Evolutionary conservation across 1,284 basidiomycete species (phyloP), one percentile per base, ranked within the genome.

Genomic region (Erythrobasidium hasegawianum): DNA sequence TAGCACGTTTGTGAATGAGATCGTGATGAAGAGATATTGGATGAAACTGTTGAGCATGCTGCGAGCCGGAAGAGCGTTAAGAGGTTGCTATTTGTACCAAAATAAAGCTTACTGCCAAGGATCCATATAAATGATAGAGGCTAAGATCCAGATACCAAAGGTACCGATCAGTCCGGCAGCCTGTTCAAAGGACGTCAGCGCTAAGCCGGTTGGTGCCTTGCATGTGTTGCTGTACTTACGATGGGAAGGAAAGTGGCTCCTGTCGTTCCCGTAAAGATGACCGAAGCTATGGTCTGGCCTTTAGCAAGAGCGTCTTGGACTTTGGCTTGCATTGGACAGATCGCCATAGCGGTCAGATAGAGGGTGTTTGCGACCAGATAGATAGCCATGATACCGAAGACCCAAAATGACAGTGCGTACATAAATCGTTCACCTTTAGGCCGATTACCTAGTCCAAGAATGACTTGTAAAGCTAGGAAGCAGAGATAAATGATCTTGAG

Each of bases 371-470:
- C 81, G 59, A 94, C 80, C 10, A 95, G 81, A 76, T 94, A 95
- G 43, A 66, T n/a, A 1, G 73, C 69, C 39, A 73, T 68, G 45
- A 78, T 68, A 59, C 77, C 79, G 67, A 79, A 80, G 43, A 81
- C 82, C 85, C 86, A 86, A 71, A 97, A 81, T 7, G 92, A 95
- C 27, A 87, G 72, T 0, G 87, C 81, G 75, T 97, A 97, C 9
- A 89, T 85, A 50, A 83, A 76, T 59, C 88, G 85, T 80, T 97
- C 95, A 69, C 92, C 94, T 77, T 97, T 97, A 1, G 95, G 95
- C 69, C 95, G 82, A 78, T 97, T 97, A 64, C 95, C 94, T 27
- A 97, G 80, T 2, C 93, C 94, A 18, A 97, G 82, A 41, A 97
- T 85, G 73, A 98, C 55, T 43, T 68, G 68, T 20, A 65, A 26